A percentile compares a stretch with the other conserved stretches of the same genome.
These are phyloP conservation scores for Aspergillus caelatus DNA, from an alignment of 2,329 filamentous ascomycete genomes.

Conservation along the genomic window DNA sequence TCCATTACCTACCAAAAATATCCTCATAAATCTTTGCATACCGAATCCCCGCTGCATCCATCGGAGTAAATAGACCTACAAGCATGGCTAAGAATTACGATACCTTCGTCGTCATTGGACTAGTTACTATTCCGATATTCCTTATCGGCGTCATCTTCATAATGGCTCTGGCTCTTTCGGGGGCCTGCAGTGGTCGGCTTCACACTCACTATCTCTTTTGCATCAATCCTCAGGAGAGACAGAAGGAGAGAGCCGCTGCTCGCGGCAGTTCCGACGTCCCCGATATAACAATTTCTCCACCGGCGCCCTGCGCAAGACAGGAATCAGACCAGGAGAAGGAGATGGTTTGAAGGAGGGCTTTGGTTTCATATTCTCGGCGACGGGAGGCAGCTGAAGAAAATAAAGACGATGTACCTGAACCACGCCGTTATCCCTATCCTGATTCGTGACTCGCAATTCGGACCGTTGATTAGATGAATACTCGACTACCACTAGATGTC, in stretches of 20 bases:
- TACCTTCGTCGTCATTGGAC: slow-evolving; percentile 44
- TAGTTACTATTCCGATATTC: slow-evolving; percentile 52
- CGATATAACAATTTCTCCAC: not conserved
- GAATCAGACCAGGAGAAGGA: not conserved
- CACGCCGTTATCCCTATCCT: not conserved
- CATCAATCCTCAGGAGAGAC: slow-evolving; percentile 18
- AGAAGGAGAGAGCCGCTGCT: not conserved
- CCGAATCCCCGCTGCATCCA: not conserved
- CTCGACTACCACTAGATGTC: not conserved
- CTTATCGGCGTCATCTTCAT: slow-evolving; percentile 45
- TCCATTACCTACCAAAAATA: not conserved
- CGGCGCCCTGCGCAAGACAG: not conserved
- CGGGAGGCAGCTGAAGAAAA: not conserved
- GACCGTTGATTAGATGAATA: not conserved
- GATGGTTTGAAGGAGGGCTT: not conserved
- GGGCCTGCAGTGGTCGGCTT: slow-evolving; percentile 31
- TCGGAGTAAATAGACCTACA: slow-evolving; percentile 31
- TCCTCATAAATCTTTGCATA: slow-evolving; percentile 7
- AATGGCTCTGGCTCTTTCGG: slow-evolving; percentile 42
- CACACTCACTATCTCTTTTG: slow-evolving; percentile 22
- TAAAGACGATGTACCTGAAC: no score
- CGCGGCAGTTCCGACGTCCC: not conserved
- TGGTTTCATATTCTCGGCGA: not conserved
- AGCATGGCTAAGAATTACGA: slow-evolving; percentile 33
- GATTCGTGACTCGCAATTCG: not conserved